Base-by-base conservation (phyloP, 2,329 filamentous ascomycete species). In the Aurifilum marmelostoma region DNA sequence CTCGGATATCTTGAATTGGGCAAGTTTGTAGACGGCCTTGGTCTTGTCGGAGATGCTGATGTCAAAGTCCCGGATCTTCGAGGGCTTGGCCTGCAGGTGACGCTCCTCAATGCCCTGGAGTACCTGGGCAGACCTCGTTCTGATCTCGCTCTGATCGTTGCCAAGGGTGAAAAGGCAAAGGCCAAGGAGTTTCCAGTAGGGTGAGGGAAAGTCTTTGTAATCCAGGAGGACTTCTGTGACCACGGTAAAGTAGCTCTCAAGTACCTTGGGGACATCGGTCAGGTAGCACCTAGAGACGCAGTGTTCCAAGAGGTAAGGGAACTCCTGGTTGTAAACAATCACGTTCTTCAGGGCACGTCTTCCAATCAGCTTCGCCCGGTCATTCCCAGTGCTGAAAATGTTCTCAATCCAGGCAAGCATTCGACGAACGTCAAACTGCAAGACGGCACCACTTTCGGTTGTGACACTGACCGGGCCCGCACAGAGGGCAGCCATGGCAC, bases 31-130 rank as follows among this genome's bases (percentile, higher is more conserved):
- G 2, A 99, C 95, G 0, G 95, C 94, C 73, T 97, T 97, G 0
- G 97, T 99, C 80, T 97, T 98, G 80, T 99, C 97, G 0, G 95
- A 97, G 69, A 99, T 96, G 77, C 94, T 97, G 75, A 99, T 98
- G 75, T 99, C 96, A 69, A 97, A 97, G 77, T 99, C 96, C 77
- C 97, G 93, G 8, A 99, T 89, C 76, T 97, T 97, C 1, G 95
- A 97, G 72, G 89, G 96, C 73, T 92, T 83, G 2, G 81, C 80
- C 67, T 78, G 91, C 72, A 91, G 88, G 73, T 96, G 92, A 32
- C 93, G 88, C 73, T 94, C 89, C 79, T 98, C 96, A 1, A 98
- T 83, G 0, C 89, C 89, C 54, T 94, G 88, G 16, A 99, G 84
- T 41, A 98, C 84, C 63, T 90, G 88, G 0, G 92, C 92, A 1